Evolutionary conservation across 176 grass and related monocot genomes (phyloP), one percentile per base, ranked within the genome.

Genomic region (Carex pumila): DNA sequence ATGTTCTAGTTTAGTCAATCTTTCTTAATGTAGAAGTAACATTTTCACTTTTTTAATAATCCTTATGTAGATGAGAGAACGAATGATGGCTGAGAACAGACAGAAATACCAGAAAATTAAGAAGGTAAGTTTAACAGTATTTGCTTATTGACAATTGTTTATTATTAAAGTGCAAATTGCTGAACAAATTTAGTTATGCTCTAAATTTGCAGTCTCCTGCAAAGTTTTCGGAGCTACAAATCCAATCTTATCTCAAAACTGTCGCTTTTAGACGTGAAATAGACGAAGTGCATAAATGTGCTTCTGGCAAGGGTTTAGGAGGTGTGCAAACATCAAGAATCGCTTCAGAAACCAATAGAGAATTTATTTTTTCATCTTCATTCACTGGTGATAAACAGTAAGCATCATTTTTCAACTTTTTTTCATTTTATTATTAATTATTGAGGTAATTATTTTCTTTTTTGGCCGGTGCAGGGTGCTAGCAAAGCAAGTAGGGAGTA

Each of bases 351-450:
- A 87, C 92, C 80, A 98, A 91, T 84, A 90, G 95, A 88, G 95
- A 98, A 79, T 98, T 93, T 65, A 98, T 98, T 86, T 98, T 93
- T 89, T 98, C 91, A 50, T 93, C 92, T 79, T 94, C 92, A 80
- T 98, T 98, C 90, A 98, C 91, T 36, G 95, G 95, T 64, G 91
- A 98, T 91, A 98, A 95, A 87, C 92, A 93, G 91, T 98, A 93
- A 93, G 92, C 81, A 61, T 80, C 56, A 34, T 36, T 75, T 83
- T 87, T 87, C 85, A 2, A 3, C 22, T 37, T 57, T 56, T 56
- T 8, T 84, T 72, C 84, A 4, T 63, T 11, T 82, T 71, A 3
- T 81, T 18, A 41, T 81, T 65, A 49, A 81, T 45, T 21, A 43
- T 72, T 22, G 32, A 64, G 30, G 2, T 43, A 60, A 18, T 25